Percentiles rank a stretch among this genome's conserved stretches.
Conservation (phyloP, 1,139 yeast genomes). For the Debaryomycetaceae sp. region DNA sequence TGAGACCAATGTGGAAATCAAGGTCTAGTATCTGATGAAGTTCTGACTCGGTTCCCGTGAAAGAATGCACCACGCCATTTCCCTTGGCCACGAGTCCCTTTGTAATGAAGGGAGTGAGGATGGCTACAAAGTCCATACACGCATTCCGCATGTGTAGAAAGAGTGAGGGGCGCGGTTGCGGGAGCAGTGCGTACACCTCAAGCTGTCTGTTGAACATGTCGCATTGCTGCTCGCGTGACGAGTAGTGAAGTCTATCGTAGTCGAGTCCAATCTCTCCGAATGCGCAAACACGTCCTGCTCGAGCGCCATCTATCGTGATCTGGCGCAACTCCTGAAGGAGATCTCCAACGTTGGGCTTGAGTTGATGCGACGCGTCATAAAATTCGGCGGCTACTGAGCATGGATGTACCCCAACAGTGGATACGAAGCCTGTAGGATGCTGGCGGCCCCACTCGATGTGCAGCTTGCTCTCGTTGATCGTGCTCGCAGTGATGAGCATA, state of each 20-base stretch:
- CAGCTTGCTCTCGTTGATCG: constrained; percentile 49
- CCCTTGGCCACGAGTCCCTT: constrained; percentile 24
- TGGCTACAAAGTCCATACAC: constrained; percentile 64
- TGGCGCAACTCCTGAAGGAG: constrained; percentile 39
- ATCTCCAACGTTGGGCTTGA: constrained; percentile 14
- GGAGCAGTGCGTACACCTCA: constrained; percentile 41
- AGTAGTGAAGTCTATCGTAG: constrained; percentile 75
- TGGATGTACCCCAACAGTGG: constrained; percentile 94
- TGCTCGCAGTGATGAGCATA: constrained; percentile 78
- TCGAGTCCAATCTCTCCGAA: constrained; percentile 93
- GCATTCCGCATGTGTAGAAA: constrained; percentile 87
- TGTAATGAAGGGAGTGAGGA: constrained; percentile 46
- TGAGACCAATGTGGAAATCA: constrained; percentile 70
- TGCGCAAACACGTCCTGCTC: constrained; percentile 48
- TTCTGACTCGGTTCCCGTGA: constrained; percentile 75
- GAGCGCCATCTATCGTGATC: constrained; percentile 39
- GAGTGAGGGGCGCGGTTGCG: constrained; percentile 51
- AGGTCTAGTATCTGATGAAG: constrained; percentile 37
- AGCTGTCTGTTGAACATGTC: constrained; percentile 64
- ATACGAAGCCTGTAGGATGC: constrained; percentile 29
- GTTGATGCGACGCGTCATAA: constrained; percentile 14
- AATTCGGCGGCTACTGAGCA: constrained; percentile 65
- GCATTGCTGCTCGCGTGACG: constrained; percentile 57
- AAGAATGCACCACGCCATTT: constrained; percentile 83
- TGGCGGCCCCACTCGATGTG: constrained; percentile 25